Evolutionary conservation across 2,329 filamentous ascomycete species (phyloP), one percentile per base, ranked within the genome.

Genomic region (Daldinia sp.): DNA sequence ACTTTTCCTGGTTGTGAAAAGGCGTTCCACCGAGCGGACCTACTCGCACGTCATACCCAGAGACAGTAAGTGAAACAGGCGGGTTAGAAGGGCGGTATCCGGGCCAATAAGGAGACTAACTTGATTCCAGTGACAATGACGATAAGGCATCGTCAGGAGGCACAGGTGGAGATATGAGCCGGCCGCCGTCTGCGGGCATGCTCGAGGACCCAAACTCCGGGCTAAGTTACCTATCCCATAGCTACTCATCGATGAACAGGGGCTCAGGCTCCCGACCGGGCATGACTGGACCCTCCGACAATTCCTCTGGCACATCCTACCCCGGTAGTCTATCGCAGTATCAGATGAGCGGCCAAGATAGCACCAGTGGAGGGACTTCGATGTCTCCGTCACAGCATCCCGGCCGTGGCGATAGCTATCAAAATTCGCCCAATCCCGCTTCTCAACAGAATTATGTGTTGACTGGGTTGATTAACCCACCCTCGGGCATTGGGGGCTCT

Each of bases 21-120:
- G 63, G 77, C 79, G 11, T 89, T 89, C 64, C 82, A 87, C 66
- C 81, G 87, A 55, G 80, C 82, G 45, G 87, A 89, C 72, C 75
- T 89, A 9, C 78, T 88, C 15, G 79, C 83, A n/a, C 83, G 87
- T 34, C 87, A 89, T 69, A 73, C 79, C 59, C 78, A 80, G 64
- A 77, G 80, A 76, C 83, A 85, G 82, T 85, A 71, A 72, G 80
- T 76, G 13, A 19, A 9, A 13, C 4, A 13, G 13, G n/a, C 54
- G 27, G 27, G 13, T 19, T 9, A 9, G 3, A 30, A 23, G 39
- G 13, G 21, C 7, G 9, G 55, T 15, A 45, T 27, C 8, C 11
- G 11, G 11, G 21, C 21, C 21, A 21, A 13, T 10, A 45, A 27
- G 53, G 34, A 48, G 9, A 56, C 52, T 66, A 19, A 65, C 11